Base-by-base conservation (phyloP, 768 basidiomycete species). In the Mycena epipterygia region DNA sequence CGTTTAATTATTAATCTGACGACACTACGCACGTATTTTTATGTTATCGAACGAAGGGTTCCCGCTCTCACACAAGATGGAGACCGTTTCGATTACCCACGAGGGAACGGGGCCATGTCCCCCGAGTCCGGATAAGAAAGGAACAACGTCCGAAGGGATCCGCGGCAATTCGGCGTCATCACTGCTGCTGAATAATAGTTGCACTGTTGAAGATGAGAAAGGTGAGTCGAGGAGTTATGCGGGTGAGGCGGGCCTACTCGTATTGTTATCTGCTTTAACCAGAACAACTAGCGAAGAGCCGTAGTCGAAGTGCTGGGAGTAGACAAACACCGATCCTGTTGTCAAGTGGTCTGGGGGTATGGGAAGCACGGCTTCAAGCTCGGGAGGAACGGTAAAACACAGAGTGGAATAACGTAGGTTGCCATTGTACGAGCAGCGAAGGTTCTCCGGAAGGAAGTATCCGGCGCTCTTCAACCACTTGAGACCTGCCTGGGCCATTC, bases 261-360 rank as follows among this genome's bases (percentile, higher is more conserved):
- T 66, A 53, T 71, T 55, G 32, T 64, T 59, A n/a, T 73, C 73
- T 44, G 65, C 71, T 49, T 61, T 42, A 11, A 57, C n/a, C 16
- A 73, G 48, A 23, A 41, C 73, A 27, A 51, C 46, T 29, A 66
- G 25, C 33, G 25, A 61, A 30, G 44, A 49, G 32, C 67, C 71
- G 39, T 56, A 65, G 25, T 41, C 39, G 64, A 65, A 55, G 37
- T 65, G 64, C 35, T 57, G 42, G 41, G 52, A 42, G 63, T 64
- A n/a, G 41, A 39, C 19, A 52, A 52, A 63, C 30, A 37, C 51
- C 72, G 75, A 27, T 29, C 51, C 27, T 37, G 46, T n/a, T n/a
- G n/a, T n/a, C n/a, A 39, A 25, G 51, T 63, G 39, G 33, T 27
- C 21, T 33, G 55, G 32, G 39, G 63, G 63, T 41, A 64, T 64